Conservation (phyloP, 257 asterid species). For the Plantago ovata region DNA sequence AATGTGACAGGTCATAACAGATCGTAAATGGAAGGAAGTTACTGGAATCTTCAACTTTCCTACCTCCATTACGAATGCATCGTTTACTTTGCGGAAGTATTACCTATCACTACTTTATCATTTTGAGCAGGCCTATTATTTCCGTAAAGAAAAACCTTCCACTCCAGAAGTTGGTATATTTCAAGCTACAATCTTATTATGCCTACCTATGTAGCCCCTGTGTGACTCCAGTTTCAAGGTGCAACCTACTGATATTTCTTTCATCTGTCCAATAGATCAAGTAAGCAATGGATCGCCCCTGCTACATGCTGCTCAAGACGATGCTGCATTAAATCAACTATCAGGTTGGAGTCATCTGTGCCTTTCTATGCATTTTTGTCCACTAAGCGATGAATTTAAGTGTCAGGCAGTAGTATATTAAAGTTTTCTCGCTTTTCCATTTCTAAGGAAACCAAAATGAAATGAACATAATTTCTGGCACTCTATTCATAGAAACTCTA, state of each 20-base stretch:
- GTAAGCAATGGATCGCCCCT: conserved; percentile 33
- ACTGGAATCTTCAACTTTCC: conserved; percentile 77
- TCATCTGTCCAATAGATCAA: conserved; percentile 34
- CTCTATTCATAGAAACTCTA: too few species aligned
- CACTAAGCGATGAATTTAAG: not conserved
- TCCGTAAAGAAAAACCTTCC: conserved; percentile 63
- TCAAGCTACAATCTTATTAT: conserved; percentile 12
- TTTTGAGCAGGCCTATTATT: conserved; percentile 94
- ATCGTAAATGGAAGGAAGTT: conserved; percentile 92
- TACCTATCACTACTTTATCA: conserved; percentile 81
- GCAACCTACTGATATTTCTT: conserved; percentile 15
- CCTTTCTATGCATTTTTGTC: conserved; percentile 5
- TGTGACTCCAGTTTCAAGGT: conserved; percentile 7
- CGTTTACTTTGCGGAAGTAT: conserved; percentile 74
- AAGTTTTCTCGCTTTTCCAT: not conserved
- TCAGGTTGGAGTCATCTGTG: conserved; percentile 42
- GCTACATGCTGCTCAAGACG: conserved; percentile 37
- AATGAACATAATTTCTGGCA: not conserved
- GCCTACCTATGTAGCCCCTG: conserved; percentile 7
- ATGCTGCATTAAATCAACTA: conserved; percentile 35
- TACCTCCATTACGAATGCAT: conserved; percentile 72
- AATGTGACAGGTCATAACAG: conserved; percentile 60
- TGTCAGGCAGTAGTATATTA: not conserved
- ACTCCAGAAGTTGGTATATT: conserved; percentile 38
- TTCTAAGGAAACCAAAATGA: not conserved